Evolutionary conservation across 2,329 filamentous ascomycete species (phyloP), one percentile per base, ranked within the genome.

Genomic region (Cladosporium sp.): DNA sequence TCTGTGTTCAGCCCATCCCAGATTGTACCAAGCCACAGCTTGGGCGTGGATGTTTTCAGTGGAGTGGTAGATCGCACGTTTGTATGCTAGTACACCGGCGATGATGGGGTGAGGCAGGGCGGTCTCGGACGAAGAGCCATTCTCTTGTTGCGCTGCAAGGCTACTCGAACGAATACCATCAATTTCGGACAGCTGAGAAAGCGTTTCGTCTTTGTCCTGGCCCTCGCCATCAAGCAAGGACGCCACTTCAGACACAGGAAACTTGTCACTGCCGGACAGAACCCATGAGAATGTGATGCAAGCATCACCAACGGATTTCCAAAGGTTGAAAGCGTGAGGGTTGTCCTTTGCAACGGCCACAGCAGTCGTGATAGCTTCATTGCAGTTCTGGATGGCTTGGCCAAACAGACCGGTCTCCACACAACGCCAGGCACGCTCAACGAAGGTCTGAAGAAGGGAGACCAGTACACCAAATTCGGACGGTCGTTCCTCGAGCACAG

Each of bases 1-100:
- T 45, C 88, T 84, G 70, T 94, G 86, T 72, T 99, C 94, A 1
- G 90, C 89, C 90, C 92, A 97, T 42, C 94, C 94, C 17, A 99
- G 79, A 68, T 99, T 99, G 75, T 96, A 99, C 82, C 93, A 94
- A 0, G 92, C 90, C n/a, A 97, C 90, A 1, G 94, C 90, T 74
- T 95, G 92, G 3, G 93, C 92, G 71, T 97, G 90, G 7, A 84
- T 72, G 69, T 99, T 92, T 60, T 86, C 79, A 0, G 85, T 78
- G 12, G 88, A 88, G 39, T 86, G 83, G 15, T 88, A 88, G 14
- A 97, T 86, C 7, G 92, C 92, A 63, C 90, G 84, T 72, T 97
- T 99, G 72, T 95, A 90, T 5, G 90, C 89, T 17, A 97, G 77
- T 28, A 97, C 89, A 0, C 75, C 63, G 58, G 84, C 86, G 75